phyloP scores from a whole-genome alignment of 202 grass and related monocot genomes.

The Dendrocalamus latiflorus region DNA sequence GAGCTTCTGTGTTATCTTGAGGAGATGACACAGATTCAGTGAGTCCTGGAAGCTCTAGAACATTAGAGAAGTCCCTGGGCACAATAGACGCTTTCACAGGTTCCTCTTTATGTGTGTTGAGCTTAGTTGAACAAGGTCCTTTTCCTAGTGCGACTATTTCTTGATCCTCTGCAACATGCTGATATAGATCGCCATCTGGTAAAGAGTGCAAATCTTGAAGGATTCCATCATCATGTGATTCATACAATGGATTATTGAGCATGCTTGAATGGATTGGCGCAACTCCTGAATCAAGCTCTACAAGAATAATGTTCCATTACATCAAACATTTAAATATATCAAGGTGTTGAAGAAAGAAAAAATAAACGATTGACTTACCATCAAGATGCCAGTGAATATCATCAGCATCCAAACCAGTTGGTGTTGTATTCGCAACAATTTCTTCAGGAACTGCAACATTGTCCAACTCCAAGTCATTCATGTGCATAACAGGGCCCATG shows the following conservation, averaged over 20 bases:
- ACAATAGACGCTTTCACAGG: conserved; percentile 12
- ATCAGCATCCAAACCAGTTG: conserved; percentile 17
- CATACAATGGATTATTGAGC: neutral
- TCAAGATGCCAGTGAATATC: conserved; percentile 10
- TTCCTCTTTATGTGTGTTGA: conserved; percentile 30
- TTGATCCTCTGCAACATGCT: conserved; percentile 24
- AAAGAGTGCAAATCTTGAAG: conserved; percentile 28
- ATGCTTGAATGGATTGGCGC: neutral
- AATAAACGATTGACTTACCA: conserved; percentile 22
- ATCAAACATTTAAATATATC: conserved; percentile 15
- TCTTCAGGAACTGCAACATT: conserved; percentile 24
- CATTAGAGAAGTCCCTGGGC: conserved; percentile 21
- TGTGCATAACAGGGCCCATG: conserved; percentile 22
- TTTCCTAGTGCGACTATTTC: conserved; percentile 28
- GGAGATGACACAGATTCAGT: conserved; percentile 12
- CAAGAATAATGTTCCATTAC: conserved; percentile 16
- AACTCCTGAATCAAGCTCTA: conserved; percentile 47
- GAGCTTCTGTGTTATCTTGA: conserved; percentile 15
- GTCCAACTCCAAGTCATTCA: conserved; percentile 18
- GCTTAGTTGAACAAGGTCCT: conserved; percentile 37
- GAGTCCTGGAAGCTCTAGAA: conserved; percentile 17
- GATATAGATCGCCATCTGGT: conserved; percentile 35
- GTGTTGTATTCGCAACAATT: neutral
- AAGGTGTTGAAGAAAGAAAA: neutral
- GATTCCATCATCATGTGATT: conserved; percentile 19